phyloP scores from a whole-genome alignment of 768 basidiomycete species.

The Pholiota molesta region DNA sequence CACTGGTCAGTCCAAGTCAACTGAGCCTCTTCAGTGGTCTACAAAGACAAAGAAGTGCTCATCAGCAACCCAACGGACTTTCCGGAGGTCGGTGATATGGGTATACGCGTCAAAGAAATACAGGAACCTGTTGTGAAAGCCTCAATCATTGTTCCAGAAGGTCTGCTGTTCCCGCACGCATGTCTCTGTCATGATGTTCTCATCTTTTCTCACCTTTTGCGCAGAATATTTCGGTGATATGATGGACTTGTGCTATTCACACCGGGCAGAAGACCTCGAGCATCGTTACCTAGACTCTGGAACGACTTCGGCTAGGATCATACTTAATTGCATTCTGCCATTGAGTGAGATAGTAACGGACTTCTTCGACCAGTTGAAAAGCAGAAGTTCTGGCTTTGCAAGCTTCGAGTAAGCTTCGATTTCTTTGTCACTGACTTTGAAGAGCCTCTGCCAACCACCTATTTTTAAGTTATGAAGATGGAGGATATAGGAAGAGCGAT shows the following conservation, averaged over 20 bases:
- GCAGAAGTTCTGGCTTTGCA: constrained; percentile 88
- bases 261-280: constrained; percentile 82
- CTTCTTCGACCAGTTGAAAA: constrained; percentile 95
- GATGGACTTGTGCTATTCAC: constrained; percentile 91
- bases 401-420: constrained; percentile 77
- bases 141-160: constrained; percentile 93
- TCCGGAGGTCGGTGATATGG: constrained; percentile 74
- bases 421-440: not conserved
- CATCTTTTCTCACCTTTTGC: constrained; percentile 1
- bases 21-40: constrained; percentile 59
- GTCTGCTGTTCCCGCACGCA: constrained; percentile 37
- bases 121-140: constrained; percentile 95
- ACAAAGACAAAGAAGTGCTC: constrained; percentile 59
- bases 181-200: not conserved
- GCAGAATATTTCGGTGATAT: constrained; percentile 92
- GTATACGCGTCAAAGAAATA: constrained; percentile 67
- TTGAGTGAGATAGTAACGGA: constrained; percentile 92
- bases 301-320: constrained; percentile 63
- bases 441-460: not conserved
- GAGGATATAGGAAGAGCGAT: constrained; percentile 81
- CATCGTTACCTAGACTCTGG: constrained; percentile 80
- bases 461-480: constrained; percentile 84
- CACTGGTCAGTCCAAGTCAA: not conserved
- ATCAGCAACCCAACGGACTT: constrained; percentile 97
- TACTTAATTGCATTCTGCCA: constrained; percentile 84